Conservation (phyloP, 345 rosid genomes). For the Triadica sebifera region DNA sequence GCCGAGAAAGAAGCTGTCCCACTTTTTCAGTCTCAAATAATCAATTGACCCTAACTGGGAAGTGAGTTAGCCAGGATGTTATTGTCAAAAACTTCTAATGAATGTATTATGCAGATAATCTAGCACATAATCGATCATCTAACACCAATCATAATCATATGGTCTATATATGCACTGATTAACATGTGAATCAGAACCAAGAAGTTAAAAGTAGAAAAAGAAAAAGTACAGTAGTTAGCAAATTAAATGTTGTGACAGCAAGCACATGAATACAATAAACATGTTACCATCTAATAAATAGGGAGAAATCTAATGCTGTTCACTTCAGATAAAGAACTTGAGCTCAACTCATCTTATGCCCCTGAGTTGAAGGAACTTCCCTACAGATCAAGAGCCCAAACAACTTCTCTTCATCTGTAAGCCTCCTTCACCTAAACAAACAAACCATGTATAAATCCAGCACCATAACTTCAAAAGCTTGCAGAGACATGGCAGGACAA, state of each 20-base stretch:
- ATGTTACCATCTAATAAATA: constrained; percentile 22
- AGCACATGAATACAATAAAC: constrained; percentile 47
- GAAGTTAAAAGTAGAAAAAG: constrained; percentile 1
- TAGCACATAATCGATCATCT: not conserved
- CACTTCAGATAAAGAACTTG: constrained; percentile 38
- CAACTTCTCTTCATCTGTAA: constrained; percentile 30
- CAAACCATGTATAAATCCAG: constrained; percentile 35
- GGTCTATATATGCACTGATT: constrained; percentile 16
- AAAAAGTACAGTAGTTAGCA: constrained; percentile 26
- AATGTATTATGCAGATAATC: not conserved
- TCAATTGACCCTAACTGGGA: constrained; percentile 1
- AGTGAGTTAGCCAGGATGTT: not conserved
- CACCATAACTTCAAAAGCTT: constrained; percentile 11
- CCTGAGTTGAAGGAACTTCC: constrained; percentile 22
- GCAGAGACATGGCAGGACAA: constrained; percentile 30
- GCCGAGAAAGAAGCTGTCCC: constrained; percentile 1
- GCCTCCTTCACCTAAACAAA: constrained; percentile 22
- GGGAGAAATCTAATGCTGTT: constrained; percentile 22
- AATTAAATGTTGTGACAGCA: constrained; percentile 38
- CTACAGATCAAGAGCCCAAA: constrained; percentile 25
- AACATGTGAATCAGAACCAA: constrained; percentile 16
- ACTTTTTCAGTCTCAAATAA: not conserved
- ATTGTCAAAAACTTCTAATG: not conserved
- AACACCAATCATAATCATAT: constrained; percentile 5
- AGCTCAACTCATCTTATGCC: constrained; percentile 33